Conservation (phyloP, 2,329 filamentous ascomycete species). For the Bipolaris cookei region DNA sequence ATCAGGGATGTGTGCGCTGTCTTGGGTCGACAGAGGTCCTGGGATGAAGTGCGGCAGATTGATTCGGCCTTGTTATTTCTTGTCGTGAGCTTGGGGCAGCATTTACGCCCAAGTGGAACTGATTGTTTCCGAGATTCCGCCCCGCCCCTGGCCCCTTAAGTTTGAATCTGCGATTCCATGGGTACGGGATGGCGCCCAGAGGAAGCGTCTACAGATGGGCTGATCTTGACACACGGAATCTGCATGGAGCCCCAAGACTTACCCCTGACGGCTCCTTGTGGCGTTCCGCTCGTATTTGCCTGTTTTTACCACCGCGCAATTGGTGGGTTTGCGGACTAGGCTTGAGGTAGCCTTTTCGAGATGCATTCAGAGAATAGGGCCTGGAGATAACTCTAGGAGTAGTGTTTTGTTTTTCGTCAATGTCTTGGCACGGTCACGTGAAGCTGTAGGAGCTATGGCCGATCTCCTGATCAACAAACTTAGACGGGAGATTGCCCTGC, state of each 20-base stretch:
- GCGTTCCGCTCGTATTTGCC: constrained; percentile 37
- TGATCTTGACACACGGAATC: constrained; percentile 29
- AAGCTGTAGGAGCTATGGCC: background rate
- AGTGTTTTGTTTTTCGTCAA: background rate
- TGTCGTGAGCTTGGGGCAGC: background rate
- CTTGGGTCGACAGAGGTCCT: background rate
- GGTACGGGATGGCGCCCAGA: constrained; percentile 8
- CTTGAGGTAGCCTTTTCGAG: background rate
- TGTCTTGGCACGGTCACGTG: constrained; percentile 4
- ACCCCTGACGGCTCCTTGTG: constrained; percentile 12
- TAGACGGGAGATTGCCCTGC: background rate
- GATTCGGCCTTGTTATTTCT: constrained; percentile 1
- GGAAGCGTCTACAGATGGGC: constrained; percentile 14
- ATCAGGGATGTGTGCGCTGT: background rate
- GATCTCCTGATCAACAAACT: constrained; percentile 3
- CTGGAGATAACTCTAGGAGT: background rate
- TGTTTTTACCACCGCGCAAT: constrained; percentile 21
- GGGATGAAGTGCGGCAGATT: background rate
- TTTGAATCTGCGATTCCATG: background rate
- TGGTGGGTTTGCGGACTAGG: constrained; percentile 1
- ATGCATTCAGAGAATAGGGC: background rate
- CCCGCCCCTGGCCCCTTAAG: constrained; percentile 3
- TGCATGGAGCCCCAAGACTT: constrained; percentile 13
- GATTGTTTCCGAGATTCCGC: constrained; percentile 6
- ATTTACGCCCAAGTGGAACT: background rate